Evolutionary conservation across 768 basidiomycete species (phyloP).

Genomic region (Phaeolepiota aurea): DNA sequence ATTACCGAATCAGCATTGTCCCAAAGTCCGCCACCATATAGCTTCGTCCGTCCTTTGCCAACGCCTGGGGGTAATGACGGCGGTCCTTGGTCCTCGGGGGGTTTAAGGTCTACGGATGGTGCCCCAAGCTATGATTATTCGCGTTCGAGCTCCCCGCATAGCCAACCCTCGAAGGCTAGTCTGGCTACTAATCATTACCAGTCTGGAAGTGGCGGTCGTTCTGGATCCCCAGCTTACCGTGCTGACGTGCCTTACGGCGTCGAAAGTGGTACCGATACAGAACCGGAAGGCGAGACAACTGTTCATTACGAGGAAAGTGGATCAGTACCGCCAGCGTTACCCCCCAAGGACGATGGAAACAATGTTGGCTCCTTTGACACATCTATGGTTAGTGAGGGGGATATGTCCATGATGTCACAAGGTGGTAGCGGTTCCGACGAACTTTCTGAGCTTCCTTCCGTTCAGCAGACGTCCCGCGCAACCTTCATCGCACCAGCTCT

Average conservation of each 20-base stretch:
- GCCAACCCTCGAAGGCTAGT: slow-evolving; percentile 22
- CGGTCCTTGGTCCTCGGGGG: slow-evolving; percentile 12
- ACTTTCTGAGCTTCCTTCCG: slow-evolving; percentile 48
- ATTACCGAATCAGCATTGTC: slow-evolving; percentile 15
- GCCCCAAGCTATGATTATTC: slow-evolving; percentile 15
- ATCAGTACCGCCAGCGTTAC: slow-evolving; percentile 28
- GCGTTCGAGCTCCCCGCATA: slow-evolving; percentile 10
- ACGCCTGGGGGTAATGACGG: slow-evolving; percentile 7
- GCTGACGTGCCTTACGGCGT: slow-evolving; percentile 67
- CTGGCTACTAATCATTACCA: slow-evolving; percentile 17
- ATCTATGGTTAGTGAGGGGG: slow-evolving; percentile 5
- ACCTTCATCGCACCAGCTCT: slow-evolving; percentile 84
- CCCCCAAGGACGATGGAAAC: slow-evolving; percentile 30
- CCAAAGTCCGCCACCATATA: slow-evolving; percentile 1
- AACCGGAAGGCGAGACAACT: slow-evolving; percentile 42
- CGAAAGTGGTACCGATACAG: slow-evolving; percentile 71
- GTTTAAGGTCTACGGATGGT: slow-evolving; percentile 17
- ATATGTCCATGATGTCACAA: slow-evolving; percentile 19
- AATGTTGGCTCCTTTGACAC: slow-evolving; percentile 4
- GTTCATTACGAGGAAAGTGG: slow-evolving; percentile 12
- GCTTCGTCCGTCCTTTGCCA: slow-evolving; percentile 2
- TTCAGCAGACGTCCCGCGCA: slow-evolving; percentile 58
- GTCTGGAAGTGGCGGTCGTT: slow-evolving; percentile 31
- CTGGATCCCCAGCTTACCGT: slow-evolving; percentile 52
- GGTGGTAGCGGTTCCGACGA: slow-evolving; percentile 35